Evolutionary conservation across 2,329 filamentous ascomycete species (phyloP), one percentile per base, ranked within the genome.

Genomic region (Sporothrix curviconia): DNA sequence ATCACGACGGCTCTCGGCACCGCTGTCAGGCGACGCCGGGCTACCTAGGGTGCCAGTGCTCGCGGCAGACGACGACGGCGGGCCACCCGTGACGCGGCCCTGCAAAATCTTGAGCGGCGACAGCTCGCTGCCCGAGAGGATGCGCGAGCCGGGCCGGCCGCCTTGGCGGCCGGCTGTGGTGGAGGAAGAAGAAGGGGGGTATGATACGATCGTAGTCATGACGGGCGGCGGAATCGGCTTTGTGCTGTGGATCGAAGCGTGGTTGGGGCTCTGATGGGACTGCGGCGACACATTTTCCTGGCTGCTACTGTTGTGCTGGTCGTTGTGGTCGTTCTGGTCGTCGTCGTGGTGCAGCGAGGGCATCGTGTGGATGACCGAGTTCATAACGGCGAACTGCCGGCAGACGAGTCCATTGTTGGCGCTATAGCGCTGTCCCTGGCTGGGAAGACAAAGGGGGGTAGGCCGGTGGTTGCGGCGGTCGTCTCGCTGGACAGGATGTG

Each of bases 61-160:
- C 37, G 70, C 70, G 32, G 55, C 47, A 7, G 58, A 53, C 14
- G 58, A 49, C 9, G 59, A 19, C 8, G 51, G 37, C 12, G 55
- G 40, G 7, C 22, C 28, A 4, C 42, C 56, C 3, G 30, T 34
- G 1, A 59, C 63, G 17, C 56, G 60, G 19, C 53, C 61, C 51
- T 73, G 66, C 36, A 84, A 71, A 50, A 84, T 80, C 70, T 80
- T 81, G 36, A 84, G 72, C 39, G 81, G 81, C 52, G 81, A 81
- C 32, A 83, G 75, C 63, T 80, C 80, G 58, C 71, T 76, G 57
- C 81, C 80, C 34, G 81, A 82, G 55, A 83, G 70, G 62, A 84
- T 77, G 61, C 81, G 77, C 22, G 79, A 82, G 25, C 50, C 46
- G 11, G 58, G 51, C 19, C 60, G 36, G 14, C 25, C n/a, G n/a